Conservation (phyloP, 441 rosid genomes). For the Populus hybrid region DNA sequence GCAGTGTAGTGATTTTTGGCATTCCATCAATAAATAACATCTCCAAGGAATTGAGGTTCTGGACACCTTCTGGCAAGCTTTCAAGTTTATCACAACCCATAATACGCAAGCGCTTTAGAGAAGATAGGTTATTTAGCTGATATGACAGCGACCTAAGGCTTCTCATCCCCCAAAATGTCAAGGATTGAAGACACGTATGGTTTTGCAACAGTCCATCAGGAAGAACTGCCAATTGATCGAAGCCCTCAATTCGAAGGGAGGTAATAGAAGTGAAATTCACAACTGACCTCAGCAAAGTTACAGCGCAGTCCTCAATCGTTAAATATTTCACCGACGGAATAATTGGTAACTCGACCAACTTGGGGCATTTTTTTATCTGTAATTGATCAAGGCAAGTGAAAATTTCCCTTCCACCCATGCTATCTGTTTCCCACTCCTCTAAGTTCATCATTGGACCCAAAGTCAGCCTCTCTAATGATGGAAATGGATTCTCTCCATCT, state of each 20-base stretch:
- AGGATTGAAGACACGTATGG: neutral
- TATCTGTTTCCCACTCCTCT: slow-evolving; percentile 11
- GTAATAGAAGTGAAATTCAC: neutral
- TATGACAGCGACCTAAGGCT: neutral
- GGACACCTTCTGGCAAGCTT: slow-evolving; percentile 18
- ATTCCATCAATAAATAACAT: accelerated
- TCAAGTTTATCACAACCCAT: neutral
- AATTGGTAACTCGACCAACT: slow-evolving; percentile 11
- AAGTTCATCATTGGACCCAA: neutral
- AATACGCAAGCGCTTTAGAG: neutral
- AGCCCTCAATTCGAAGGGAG: neutral
- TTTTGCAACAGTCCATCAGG: slow-evolving; percentile 8
- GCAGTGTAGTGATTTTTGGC: neutral
- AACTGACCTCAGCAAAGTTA: neutral
- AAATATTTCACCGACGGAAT: slow-evolving; percentile 13
- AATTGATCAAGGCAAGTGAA: slow-evolving; percentile 11
- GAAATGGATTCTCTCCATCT: neutral
- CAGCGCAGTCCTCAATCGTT: neutral
- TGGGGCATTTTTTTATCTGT: neutral
- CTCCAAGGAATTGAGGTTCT: slow-evolving; percentile 12
- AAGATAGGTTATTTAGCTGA: neutral
- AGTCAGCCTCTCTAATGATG: slow-evolving; percentile 7
- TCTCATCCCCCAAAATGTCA: too few species aligned
- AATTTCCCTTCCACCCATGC: neutral
- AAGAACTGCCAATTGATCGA: neutral